A percentile compares a stretch with the other conserved stretches of the same genome.
Evolutionary conservation across 768 basidiomycete genomes (phyloP).

Genomic region (Tephrocybe sp.): DNA sequence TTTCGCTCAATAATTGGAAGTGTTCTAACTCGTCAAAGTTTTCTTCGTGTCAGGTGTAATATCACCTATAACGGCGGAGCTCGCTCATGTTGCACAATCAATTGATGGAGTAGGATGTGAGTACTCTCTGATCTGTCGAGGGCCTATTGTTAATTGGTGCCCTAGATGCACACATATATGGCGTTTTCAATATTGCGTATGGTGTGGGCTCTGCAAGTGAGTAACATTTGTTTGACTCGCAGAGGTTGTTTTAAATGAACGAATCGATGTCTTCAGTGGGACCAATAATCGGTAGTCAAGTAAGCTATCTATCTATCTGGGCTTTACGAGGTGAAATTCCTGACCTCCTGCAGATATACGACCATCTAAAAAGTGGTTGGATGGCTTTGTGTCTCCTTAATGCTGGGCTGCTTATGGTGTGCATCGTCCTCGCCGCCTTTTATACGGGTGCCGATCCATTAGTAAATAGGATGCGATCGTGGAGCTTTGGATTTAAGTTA

Average conservation of each 20-base stretch:
- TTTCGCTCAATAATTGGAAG: not conserved
- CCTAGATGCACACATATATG: conserved; percentile 73
- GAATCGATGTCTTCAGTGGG: conserved; percentile 46
- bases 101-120: conserved; percentile 70
- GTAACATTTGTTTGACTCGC: conserved; percentile 21
- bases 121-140: conserved; percentile 19
- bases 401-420: conserved; percentile 40
- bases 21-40: conserved; percentile 33
- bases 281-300: conserved; percentile 71
- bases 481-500: not conserved
- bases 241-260: conserved; percentile 1
- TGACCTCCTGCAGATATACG: conserved; percentile 50
- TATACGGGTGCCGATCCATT: conserved; percentile 53
- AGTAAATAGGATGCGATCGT: conserved; percentile 14
- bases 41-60: conserved; percentile 62
- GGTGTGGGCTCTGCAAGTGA: conserved; percentile 63
- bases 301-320: conserved; percentile 18
- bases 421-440: conserved; percentile 37
- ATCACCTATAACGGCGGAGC: conserved; percentile 64
- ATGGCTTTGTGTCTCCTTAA: conserved; percentile 52
- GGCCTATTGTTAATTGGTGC: not conserved
- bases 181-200: conserved; percentile 71
- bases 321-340: not conserved
- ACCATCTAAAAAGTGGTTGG: conserved; percentile 59
- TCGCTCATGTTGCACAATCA: conserved; percentile 56